Conservation (phyloP, 1,139 yeast genomes). For the Lodderomyces parapsilosis region DNA sequence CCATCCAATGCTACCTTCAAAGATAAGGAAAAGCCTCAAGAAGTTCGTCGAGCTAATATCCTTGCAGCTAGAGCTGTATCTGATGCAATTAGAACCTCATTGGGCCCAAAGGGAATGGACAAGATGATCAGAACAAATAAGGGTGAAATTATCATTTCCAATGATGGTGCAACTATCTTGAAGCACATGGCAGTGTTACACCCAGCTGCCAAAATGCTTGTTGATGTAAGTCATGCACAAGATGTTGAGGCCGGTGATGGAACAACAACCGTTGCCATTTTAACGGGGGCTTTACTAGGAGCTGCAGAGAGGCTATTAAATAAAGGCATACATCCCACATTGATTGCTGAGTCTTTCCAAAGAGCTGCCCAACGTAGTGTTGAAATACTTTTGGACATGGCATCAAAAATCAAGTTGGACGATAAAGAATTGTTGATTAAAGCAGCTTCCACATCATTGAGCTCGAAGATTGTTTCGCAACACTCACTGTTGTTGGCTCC, state of each 20-base stretch:
- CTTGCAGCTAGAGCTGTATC: conserved; percentile 97
- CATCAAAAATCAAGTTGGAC: conserved; percentile 67
- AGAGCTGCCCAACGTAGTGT: conserved; percentile 89
- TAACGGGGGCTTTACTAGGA: conserved; percentile 89
- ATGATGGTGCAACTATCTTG: conserved; percentile 96
- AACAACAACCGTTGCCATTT: conserved; percentile 93
- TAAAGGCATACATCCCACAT: conserved; percentile 94
- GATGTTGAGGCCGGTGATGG: conserved; percentile 99
- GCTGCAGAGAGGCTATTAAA: conserved; percentile 90
- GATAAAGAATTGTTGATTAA: conserved; percentile 82
- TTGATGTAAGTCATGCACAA: conserved; percentile 95
- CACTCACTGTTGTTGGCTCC: conserved; percentile 85
- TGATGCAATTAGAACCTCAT: conserved; percentile 94
- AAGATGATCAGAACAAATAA: conserved; percentile 94
- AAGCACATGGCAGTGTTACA: conserved; percentile 97
- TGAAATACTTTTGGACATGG: conserved; percentile 80
- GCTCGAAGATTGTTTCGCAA: conserved; percentile 94
- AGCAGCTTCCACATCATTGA: conserved; percentile 92
- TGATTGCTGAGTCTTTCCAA: conserved; percentile 93
- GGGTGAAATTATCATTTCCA: conserved; percentile 92
- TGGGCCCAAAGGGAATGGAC: conserved; percentile 99
- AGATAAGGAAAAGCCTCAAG: conserved; percentile 96
- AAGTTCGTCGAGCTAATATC: conserved; percentile 90
- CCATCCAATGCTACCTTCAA: conserved; percentile 89
- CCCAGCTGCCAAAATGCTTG: conserved; percentile 98